Conservation (phyloP, 257 asterid species). For the Verbascum thapsus region DNA sequence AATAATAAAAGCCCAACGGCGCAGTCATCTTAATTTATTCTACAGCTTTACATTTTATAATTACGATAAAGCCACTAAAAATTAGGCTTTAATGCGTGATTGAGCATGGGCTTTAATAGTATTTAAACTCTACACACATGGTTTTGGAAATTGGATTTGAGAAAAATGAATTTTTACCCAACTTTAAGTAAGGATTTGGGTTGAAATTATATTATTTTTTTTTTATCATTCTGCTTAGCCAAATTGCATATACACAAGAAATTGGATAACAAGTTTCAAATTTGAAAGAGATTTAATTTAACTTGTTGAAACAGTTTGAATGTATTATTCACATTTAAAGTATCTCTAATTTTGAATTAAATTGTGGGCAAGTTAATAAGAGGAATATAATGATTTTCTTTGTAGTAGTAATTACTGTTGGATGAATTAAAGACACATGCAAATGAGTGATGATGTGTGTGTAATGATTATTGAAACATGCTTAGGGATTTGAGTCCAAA, state of each 20-base stretch:
- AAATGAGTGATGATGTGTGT: conserved; percentile 33
- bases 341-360: background rate
- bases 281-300: too few relatives aligned
- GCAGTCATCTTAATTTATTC: conserved; percentile 26
- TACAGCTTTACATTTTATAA: too few relatives aligned
- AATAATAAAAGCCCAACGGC: too few relatives aligned
- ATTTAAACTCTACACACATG: conserved; percentile 10
- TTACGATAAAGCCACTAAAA: conserved; percentile 1
- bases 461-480: conserved; percentile 46
- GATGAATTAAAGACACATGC: conserved; percentile 39
- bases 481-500: conserved; percentile 53
- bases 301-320: too few relatives aligned
- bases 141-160: too few relatives aligned
- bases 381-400: background rate
- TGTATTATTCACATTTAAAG: too few relatives aligned
- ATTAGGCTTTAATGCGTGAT: conserved; percentile 15
- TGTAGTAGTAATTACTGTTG: conserved; percentile 28
- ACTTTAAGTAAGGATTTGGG: background rate
- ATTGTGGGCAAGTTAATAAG: background rate
- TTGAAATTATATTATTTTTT: too few relatives aligned
- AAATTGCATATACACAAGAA: too few relatives aligned
- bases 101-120: conserved; percentile 21
- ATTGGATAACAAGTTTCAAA: too few relatives aligned
- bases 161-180: too few relatives aligned
- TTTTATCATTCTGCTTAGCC: too few relatives aligned